Percentiles rank a stretch among this genome's conserved stretches.
These are phyloP conservation scores for Xylaria digitata DNA, from an alignment of 2,329 filamentous ascomycete genomes.

Conservation along the genomic window DNA sequence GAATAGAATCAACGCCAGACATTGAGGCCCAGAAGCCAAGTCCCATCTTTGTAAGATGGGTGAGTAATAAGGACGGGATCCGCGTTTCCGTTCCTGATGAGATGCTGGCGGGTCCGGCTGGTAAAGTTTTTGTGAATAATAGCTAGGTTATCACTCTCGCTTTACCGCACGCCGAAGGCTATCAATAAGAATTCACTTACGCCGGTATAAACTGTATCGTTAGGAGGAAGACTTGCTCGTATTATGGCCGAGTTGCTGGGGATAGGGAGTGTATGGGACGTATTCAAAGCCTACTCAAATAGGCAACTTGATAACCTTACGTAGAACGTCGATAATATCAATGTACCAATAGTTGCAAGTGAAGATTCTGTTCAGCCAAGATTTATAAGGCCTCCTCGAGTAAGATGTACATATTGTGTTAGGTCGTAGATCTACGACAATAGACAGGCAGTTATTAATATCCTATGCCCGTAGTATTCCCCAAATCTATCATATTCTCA, in stretches of 20 bases:
- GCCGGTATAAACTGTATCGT: neutral
- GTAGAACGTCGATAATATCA: neutral
- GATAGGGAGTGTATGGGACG: neutral
- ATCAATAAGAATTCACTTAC: neutral
- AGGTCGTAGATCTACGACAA: neutral
- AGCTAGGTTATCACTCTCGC: neutral
- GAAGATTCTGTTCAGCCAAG: neutral
- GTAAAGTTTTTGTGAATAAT: slow-evolving; percentile 63
- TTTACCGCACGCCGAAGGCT: neutral
- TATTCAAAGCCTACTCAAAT: neutral
- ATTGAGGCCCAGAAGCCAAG: slow-evolving; percentile 62
- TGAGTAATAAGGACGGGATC: slow-evolving; percentile 73
- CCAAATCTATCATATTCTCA: too few relatives aligned
- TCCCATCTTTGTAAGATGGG: slow-evolving; percentile 75
- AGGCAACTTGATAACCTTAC: neutral
- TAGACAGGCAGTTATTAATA: neutral
- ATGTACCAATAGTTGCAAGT: neutral
- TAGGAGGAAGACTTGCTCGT: neutral
- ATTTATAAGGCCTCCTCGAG: neutral
- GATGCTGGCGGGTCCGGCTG: slow-evolving; percentile 72
- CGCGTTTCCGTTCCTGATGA: slow-evolving; percentile 74
- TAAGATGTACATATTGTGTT: neutral
- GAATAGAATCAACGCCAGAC: slow-evolving; percentile 62
- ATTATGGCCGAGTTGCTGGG: neutral
- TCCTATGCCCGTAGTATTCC: neutral